Evolutionary conservation across 2,329 filamentous ascomycete species (phyloP).

Genomic region (Ceratocystis colombiana): DNA sequence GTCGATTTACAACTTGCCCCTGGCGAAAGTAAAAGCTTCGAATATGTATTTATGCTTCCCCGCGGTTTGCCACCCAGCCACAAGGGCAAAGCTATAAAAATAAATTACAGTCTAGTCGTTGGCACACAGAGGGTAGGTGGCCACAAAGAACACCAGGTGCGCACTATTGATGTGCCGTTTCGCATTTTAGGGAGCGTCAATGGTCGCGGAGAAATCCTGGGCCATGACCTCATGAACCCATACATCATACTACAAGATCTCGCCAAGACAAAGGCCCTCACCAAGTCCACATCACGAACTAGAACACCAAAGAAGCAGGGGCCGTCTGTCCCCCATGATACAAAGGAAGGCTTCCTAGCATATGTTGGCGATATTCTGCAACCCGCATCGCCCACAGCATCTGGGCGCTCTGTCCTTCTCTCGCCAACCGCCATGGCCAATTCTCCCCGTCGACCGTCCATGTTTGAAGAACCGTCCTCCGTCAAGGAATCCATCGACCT

Average conservation of each 20-base stretch:
- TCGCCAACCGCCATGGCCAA: constrained; percentile 56
- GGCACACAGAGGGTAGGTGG: constrained; percentile 80
- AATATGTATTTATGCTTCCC: constrained; percentile 77
- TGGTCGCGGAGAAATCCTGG: constrained; percentile 73
- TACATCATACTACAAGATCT: constrained; percentile 82
- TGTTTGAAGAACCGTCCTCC: constrained; percentile 47
- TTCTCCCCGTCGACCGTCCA: constrained; percentile 46
- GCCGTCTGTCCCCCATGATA: constrained; percentile 29
- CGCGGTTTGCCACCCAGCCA: constrained; percentile 84
- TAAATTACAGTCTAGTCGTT: constrained; percentile 80
- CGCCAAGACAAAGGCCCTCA: constrained; percentile 43
- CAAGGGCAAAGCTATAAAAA: constrained; percentile 86
- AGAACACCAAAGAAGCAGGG: constrained; percentile 30
- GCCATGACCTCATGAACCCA: constrained; percentile 88
- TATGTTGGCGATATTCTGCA: constrained; percentile 69
- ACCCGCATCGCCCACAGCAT: constrained; percentile 39
- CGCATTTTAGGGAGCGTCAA: constrained; percentile 89
- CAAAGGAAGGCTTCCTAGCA: constrained; percentile 54
- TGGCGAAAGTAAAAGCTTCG: constrained; percentile 78
- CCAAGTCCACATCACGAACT: constrained; percentile 28
- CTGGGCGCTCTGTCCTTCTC: constrained; percentile 47
- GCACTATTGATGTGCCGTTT: constrained; percentile 86
- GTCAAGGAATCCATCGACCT: constrained; percentile 83
- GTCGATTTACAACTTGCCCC: constrained; percentile 81
- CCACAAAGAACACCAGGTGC: constrained; percentile 68